A percentile compares a stretch with the other conserved stretches of the same genome.
Conservation (phyloP, 1,284 basidiomycete species). For the Coriolopsis trogii region DNA sequence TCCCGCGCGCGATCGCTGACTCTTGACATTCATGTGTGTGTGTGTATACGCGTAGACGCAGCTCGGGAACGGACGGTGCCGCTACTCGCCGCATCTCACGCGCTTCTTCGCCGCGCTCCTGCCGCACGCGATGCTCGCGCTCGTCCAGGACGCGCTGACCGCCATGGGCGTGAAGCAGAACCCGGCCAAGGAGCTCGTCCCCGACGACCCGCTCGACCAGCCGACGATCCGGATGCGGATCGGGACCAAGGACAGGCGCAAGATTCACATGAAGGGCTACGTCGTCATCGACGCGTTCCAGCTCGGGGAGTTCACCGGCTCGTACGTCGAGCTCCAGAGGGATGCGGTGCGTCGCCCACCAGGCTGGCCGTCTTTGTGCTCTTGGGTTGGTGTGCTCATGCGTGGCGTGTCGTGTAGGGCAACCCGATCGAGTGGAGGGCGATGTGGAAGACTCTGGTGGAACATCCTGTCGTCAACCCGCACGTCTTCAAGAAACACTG, state of each 20-base stretch:
- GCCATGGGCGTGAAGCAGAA: constrained; percentile 55
- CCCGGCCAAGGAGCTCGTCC: constrained; percentile 30
- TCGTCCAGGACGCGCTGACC: constrained; percentile 55
- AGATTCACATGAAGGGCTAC: constrained; percentile 69
- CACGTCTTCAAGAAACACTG: constrained; percentile 47
- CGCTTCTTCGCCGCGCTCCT: constrained; percentile 70
- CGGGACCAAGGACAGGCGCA: constrained; percentile 64
- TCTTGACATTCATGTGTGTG: too few relatives aligned
- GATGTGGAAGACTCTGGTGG: constrained; percentile 67
- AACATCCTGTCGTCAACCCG: constrained; percentile 51
- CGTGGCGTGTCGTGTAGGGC: too few relatives aligned
- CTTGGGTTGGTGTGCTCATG: too few relatives aligned
- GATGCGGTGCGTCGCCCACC: constrained; percentile 65
- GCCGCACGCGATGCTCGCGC: constrained; percentile 51
- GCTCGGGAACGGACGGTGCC: constrained; percentile 63
- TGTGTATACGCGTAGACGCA: constrained; percentile 85
- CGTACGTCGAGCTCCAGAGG: constrained; percentile 67
- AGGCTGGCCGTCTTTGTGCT: too few relatives aligned
- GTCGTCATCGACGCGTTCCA: constrained; percentile 63
- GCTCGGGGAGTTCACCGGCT: constrained; percentile 48
- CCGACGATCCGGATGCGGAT: constrained; percentile 51
- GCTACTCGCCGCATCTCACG: constrained; percentile 74
- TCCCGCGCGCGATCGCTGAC: too few relatives aligned
- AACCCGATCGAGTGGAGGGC: constrained; percentile 76
- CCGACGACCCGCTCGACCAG: constrained; percentile 15